A percentile compares a stretch with the other conserved stretches of the same genome.
These are phyloP conservation scores for Chlamydomonas sp. DNA, from an alignment of 139 green algal genomes.

Conservation along the genomic window DNA sequence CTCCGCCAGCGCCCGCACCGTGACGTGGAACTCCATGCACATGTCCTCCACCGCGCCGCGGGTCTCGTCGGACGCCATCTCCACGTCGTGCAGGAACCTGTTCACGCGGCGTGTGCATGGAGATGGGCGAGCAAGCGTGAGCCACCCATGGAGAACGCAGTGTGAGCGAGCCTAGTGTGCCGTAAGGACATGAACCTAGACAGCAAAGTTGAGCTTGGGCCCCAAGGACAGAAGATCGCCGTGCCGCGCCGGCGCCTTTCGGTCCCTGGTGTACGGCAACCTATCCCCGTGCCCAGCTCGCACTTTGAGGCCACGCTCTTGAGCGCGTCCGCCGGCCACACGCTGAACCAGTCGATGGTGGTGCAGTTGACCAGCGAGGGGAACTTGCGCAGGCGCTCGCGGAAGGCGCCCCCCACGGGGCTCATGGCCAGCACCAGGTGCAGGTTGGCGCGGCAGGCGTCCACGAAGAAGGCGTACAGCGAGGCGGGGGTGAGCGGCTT, in stretches of 20 bases:
- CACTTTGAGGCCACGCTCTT: slow-evolving; percentile 74
- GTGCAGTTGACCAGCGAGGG: slow-evolving; percentile 84
- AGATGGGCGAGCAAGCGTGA: not conserved
- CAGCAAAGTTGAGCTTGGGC: too few relatives aligned
- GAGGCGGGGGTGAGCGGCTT: slow-evolving; percentile 52
- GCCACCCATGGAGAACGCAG: too few relatives aligned
- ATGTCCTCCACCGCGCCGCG: slow-evolving; percentile 65
- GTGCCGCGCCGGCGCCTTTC: too few relatives aligned
- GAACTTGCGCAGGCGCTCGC: slow-evolving; percentile 79
- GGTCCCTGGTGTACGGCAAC: too few relatives aligned
- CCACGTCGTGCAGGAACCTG: slow-evolving; percentile 63
- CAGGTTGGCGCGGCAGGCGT: slow-evolving; percentile 67
- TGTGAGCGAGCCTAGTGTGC: too few relatives aligned
- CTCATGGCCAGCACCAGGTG: slow-evolving; percentile 78
- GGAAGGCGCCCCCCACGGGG: slow-evolving; percentile 76
- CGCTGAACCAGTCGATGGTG: slow-evolving; percentile 79
- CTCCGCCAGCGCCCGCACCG: slow-evolving; percentile 53
- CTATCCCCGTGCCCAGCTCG: not conserved
- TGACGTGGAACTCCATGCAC: slow-evolving; percentile 75
- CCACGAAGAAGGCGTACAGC: slow-evolving; percentile 70
- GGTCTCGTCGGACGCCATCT: slow-evolving; percentile 53
- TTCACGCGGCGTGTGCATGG: too few relatives aligned
- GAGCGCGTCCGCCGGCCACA: slow-evolving; percentile 75
- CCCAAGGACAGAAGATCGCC: too few relatives aligned
- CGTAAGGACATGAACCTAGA: too few relatives aligned